Conservation (phyloP, 345 rosid genomes). For the Bretschneidera sinensis region DNA sequence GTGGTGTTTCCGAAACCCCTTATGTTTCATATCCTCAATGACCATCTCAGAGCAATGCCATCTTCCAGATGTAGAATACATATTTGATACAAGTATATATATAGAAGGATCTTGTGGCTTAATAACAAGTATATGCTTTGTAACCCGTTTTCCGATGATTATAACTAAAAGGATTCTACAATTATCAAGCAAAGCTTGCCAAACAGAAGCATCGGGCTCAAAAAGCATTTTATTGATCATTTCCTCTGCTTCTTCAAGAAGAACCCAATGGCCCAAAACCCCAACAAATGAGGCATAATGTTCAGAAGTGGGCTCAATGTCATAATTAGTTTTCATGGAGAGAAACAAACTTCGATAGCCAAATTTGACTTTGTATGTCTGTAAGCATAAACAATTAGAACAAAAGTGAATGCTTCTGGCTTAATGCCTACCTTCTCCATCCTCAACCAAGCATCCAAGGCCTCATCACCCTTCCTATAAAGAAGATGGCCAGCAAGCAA, state of each 20-base stretch:
- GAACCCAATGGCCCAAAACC: constrained; percentile 79
- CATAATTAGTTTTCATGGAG: constrained; percentile 47
- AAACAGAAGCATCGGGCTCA: constrained; percentile 47
- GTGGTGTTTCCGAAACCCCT: constrained; percentile 59
- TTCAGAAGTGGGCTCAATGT: constrained; percentile 53
- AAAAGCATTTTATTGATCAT: constrained; percentile 42
- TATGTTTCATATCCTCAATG: constrained; percentile 60
- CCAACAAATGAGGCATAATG: constrained; percentile 57
- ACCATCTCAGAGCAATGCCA: constrained; percentile 71
- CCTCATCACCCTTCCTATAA: constrained; percentile 67
- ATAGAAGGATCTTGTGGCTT: constrained; percentile 67
- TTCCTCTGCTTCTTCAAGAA: constrained; percentile 73
- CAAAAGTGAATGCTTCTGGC: constrained; percentile 52
- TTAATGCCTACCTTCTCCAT: constrained; percentile 37
- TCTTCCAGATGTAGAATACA: constrained; percentile 85
- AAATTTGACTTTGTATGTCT: constrained; percentile 43
- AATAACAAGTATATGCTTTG: constrained; percentile 47
- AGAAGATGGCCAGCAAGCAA: constrained; percentile 64
- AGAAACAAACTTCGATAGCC: constrained; percentile 46
- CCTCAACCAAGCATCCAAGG: constrained; percentile 48
- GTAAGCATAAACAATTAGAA: constrained; percentile 51
- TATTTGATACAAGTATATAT: constrained; percentile 62
- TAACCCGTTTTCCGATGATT: constrained; percentile 47
- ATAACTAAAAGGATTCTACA: constrained; percentile 60
- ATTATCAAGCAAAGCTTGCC: constrained; percentile 74